Percentiles rank a stretch among this genome's conserved stretches.
Evolutionary conservation across 257 asterid species (phyloP).

Genomic region (Datura wrightii): DNA sequence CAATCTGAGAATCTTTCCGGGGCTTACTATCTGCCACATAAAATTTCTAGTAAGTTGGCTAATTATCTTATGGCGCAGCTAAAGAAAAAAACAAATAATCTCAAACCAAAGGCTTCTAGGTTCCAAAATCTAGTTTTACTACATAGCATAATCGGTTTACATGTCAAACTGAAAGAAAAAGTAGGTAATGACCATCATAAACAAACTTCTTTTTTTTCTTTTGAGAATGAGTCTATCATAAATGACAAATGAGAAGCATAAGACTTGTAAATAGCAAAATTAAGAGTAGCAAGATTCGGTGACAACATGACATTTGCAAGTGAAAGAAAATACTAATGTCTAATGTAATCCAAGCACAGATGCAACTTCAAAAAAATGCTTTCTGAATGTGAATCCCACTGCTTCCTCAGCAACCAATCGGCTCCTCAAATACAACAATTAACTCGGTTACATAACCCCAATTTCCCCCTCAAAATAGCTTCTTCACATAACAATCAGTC

Average conservation of each 20-base stretch:
- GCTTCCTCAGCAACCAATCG: background rate
- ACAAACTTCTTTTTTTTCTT: background rate
- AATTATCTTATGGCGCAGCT: background rate
- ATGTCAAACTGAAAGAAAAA: background rate
- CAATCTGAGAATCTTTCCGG: conserved; percentile 74
- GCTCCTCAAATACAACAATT: background rate
- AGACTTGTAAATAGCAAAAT: background rate
- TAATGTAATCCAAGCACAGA: background rate
- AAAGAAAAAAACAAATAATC: background rate
- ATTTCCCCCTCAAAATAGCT: background rate
- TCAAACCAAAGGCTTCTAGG: background rate
- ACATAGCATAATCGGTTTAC: background rate
- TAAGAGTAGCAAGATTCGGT: background rate
- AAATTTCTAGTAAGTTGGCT: conserved; percentile 24
- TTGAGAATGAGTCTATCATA: background rate
- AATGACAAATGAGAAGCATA: conserved; percentile 10
- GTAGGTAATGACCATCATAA: background rate
- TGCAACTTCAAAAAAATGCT: conserved; percentile 11
- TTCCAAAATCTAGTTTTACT: background rate
- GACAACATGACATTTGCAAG: background rate
- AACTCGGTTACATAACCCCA: background rate
- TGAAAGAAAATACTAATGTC: background rate
- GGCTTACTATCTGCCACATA: conserved; percentile 68
- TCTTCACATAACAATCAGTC: background rate
- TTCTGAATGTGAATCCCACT: background rate